A percentile compares a stretch with the other conserved stretches of the same genome.
These are phyloP conservation scores for Cardamine chenopodiifolia DNA, from an alignment of 345 rosid species.

Conservation along the genomic window DNA sequence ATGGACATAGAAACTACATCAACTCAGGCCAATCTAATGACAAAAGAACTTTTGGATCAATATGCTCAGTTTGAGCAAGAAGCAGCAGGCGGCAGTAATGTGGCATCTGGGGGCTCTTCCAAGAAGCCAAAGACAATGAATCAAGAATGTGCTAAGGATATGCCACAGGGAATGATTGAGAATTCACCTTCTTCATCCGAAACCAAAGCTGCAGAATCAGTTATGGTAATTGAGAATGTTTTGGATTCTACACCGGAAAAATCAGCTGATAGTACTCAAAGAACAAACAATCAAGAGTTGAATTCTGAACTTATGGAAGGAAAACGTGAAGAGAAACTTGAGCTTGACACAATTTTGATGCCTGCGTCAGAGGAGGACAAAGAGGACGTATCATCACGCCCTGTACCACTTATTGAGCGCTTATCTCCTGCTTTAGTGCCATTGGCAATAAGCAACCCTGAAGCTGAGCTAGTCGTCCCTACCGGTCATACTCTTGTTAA, in stretches of 20 bases:
- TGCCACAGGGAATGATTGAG: slow-evolving; percentile 10
- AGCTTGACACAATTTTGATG: neutral
- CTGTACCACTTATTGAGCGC: neutral
- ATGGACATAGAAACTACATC: neutral
- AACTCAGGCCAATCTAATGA: neutral
- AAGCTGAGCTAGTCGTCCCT: neutral
- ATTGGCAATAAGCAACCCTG: neutral
- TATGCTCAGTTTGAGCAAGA: slow-evolving; percentile 1
- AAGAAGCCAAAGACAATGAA: slow-evolving; percentile 17
- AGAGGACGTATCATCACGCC: neutral
- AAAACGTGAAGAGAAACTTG: slow-evolving; percentile 1
- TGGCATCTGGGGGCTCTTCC: neutral
- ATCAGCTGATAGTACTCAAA: neutral
- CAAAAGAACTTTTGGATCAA: neutral
- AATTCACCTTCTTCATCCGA: neutral
- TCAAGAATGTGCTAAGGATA: neutral
- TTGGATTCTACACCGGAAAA: neutral
- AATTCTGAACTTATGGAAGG: slow-evolving; percentile 1
- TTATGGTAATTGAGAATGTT: slow-evolving; percentile 16
- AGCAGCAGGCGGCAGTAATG: neutral
- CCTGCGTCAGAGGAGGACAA: neutral
- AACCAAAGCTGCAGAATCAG: slow-evolving; percentile 9
- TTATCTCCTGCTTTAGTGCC: neutral
- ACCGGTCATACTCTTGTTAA: neutral
- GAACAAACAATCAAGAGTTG: neutral